Evolutionary conservation across 208 protist species (phyloP).

Genomic region (Wallacemonas sp.): DNA sequence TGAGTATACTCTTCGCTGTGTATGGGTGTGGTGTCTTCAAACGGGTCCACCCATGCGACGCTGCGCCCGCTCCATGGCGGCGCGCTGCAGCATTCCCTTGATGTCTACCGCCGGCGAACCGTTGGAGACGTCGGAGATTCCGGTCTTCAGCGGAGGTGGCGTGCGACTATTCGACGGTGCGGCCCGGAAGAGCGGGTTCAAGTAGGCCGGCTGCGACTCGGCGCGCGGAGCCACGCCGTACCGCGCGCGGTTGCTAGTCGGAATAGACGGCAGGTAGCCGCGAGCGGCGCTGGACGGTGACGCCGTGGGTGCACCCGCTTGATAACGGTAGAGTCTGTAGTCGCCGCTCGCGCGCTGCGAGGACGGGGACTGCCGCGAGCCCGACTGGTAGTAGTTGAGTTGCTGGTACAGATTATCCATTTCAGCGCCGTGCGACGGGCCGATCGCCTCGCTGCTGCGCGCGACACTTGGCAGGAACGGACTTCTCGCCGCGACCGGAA

Average conservation of each 20-base stretch:
- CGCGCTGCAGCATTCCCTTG: slow-evolving; percentile 77
- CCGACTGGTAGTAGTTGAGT: slow-evolving; percentile 25
- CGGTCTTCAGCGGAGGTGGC: slow-evolving; percentile 6
- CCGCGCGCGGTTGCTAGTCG: not conserved
- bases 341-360: not conserved
- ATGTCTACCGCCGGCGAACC: slow-evolving; percentile 50
- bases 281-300: slow-evolving; percentile 1
- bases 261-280: slow-evolving; percentile 13
- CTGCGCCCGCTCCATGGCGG: slow-evolving; percentile 66
- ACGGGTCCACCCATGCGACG: slow-evolving; percentile 23
- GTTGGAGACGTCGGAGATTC: slow-evolving; percentile 19
- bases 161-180: slow-evolving; percentile 7
- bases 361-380: not conserved
- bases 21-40: too few relatives aligned
- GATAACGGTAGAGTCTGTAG: slow-evolving; percentile 5
- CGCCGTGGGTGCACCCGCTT: not conserved
- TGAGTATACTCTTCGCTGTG: too few relatives aligned
- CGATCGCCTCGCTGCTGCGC: slow-evolving; percentile 4
- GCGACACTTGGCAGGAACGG: slow-evolving; percentile 4
- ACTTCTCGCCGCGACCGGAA: not conserved
- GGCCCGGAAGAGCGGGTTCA: slow-evolving; percentile 53
- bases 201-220: slow-evolving; percentile 14
- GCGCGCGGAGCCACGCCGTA: not conserved
- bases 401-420: slow-evolving; percentile 47
- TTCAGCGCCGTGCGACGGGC: slow-evolving; percentile 15